Evolutionary conservation across 2,329 filamentous ascomycete species (phyloP), one percentile per base, ranked within the genome.

Genomic region (Ophiostoma himal-ulmi): DNA sequence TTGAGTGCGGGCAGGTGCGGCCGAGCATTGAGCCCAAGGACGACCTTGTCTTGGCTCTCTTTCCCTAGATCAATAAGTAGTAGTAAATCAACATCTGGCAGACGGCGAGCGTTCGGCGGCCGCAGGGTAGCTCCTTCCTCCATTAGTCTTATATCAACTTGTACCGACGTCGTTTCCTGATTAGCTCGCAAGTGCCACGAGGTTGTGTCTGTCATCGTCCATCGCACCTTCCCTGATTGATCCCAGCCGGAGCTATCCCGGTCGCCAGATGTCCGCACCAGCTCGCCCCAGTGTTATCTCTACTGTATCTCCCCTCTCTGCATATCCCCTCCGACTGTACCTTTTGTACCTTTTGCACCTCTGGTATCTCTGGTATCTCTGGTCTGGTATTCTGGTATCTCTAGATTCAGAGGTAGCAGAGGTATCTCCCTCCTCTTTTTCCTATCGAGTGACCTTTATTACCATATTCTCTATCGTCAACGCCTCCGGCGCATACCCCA

Each of bases 381-480:
- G 4, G 22, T 26, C 4, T 41, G n/a, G n/a, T n/a, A n/a, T 5
- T 41, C 14, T 8, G 30, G 8, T 57, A 14, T 57, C 8, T 57
- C 8, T 30, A 13, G 30, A 3, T 3, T 30, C 30, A 30, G 30
- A 30, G 30, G 3, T 30, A 30, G 26, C 30, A 30, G 30, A 30
- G 30, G 30, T 30, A 10, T 26, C n/a, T 57, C n/a, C 10, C 17
- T 22, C 20, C 17, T 54, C 48, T 8, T n/a, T n/a, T 30, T 62
- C 20, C 54, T 8, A n/a, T 57, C 26, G 62, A 39, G 36, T 54
- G 48, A 62, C 26, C 39, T 34, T 64, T 60, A 67, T 69, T 67
- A 67, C 62, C 67, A 62, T 52, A 67, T 64, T 62, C 36, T 65
- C 70, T 69, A 37, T 71, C 20, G 69, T 71, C 48, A 62, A 67